Conservation (phyloP, 164 flowering plant genomes). For the Tetrastigma voinierianum region DNA sequence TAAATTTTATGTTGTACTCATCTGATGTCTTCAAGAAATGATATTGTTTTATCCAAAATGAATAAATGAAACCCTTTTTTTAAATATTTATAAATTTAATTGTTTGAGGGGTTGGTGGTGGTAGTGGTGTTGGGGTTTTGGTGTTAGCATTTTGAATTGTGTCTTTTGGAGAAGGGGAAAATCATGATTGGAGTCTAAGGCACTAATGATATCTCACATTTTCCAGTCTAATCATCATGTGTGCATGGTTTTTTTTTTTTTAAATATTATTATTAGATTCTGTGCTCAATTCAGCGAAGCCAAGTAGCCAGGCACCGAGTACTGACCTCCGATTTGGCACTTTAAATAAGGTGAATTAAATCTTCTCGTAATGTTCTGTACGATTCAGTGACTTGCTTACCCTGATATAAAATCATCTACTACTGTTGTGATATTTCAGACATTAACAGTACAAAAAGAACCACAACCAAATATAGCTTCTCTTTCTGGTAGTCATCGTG, state of each 20-base stretch:
- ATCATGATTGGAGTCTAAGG: no score
- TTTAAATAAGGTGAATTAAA: conserved; percentile 44
- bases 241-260: not conserved
- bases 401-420: conserved; percentile 19
- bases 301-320: conserved; percentile 30
- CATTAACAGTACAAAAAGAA: conserved; percentile 22
- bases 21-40: no score
- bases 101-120: no score
- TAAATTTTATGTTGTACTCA: no score
- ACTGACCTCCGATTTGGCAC: conserved; percentile 40
- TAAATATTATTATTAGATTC: conserved; percentile 22
- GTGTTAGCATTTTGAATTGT: no score
- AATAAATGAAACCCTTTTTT: no score
- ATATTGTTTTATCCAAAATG: no score
- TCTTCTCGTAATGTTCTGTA: not conserved
- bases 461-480: conserved; percentile 17
- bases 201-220: no score
- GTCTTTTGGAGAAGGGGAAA: no score
- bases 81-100: no score
- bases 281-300: conserved; percentile 36
- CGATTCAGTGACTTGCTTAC: conserved; percentile 19
- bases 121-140: no score
- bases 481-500: conserved; percentile 26
- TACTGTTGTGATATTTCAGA: conserved; percentile 24
- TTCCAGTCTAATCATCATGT: not conserved